phyloP scores from a whole-genome alignment of 805 yeast species.

The Monosporozyma aerobia region DNA sequence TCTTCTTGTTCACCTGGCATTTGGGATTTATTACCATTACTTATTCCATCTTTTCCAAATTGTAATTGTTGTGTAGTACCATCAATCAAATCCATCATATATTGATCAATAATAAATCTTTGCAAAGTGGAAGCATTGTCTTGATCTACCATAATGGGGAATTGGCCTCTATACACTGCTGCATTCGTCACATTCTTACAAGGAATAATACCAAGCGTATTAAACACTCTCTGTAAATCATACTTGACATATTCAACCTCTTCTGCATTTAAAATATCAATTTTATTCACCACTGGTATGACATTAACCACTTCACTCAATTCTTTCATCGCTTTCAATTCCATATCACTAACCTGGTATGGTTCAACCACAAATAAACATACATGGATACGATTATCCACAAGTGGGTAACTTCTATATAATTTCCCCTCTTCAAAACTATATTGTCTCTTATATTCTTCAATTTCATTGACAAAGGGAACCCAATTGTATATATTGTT shows the following conservation, averaged over 20 bases:
- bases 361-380: conserved; percentile 79
- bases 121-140: conserved; percentile 33
- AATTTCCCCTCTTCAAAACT: conserved; percentile 78
- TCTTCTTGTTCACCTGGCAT: conserved; percentile 4
- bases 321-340: conserved; percentile 63
- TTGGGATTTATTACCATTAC: too few relatives aligned
- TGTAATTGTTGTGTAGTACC: conserved; percentile 45
- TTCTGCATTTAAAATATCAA: conserved; percentile 48
- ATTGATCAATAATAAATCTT: conserved; percentile 52
- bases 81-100: conserved; percentile 69
- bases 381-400: conserved; percentile 70
- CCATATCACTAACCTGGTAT: conserved; percentile 48
- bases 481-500: conserved; percentile 61
- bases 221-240: conserved; percentile 47
- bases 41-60: background rate
- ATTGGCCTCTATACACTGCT: background rate
- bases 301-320: conserved; percentile 66
- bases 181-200: background rate
- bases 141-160: background rate
- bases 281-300: conserved; percentile 73
- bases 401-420: conserved; percentile 35
- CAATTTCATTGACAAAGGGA: conserved; percentile 63
- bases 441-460: conserved; percentile 61
- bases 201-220: conserved; percentile 33
- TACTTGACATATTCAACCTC: conserved; percentile 34